These are phyloP conservation scores for Dothidotthia symphoricarpi DNA, from an alignment of 2,329 filamentous ascomycete species.

Conservation along the genomic window DNA sequence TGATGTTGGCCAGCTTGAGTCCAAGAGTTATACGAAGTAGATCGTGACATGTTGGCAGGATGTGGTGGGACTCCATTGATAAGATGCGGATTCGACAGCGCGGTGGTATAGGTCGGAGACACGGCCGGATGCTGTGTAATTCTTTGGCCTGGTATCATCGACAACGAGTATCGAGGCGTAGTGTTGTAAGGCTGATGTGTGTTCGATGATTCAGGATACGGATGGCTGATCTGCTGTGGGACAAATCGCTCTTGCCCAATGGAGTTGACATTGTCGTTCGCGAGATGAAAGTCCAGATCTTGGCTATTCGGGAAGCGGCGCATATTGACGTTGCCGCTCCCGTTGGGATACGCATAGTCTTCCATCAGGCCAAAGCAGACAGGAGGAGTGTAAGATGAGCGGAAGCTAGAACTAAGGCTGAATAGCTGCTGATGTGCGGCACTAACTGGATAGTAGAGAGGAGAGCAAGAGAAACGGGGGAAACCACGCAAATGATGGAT, in stretches of 20 bases:
- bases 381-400: background rate
- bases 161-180: too few relatives aligned
- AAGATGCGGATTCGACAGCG: too few relatives aligned
- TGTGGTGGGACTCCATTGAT: background rate
- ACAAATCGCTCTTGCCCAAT: too few relatives aligned
- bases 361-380: background rate
- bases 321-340: background rate
- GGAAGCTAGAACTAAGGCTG: background rate
- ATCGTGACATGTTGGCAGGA: background rate
- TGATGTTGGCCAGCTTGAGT: background rate
- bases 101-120: too few relatives aligned
- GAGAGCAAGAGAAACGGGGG: background rate
- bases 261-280: too few relatives aligned
- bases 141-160: too few relatives aligned
- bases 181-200: too few relatives aligned
- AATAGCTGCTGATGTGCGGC: background rate
- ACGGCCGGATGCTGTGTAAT: too few relatives aligned
- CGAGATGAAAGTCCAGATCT: too few relatives aligned
- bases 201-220: too few relatives aligned
- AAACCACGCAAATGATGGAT: background rate
- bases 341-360: background rate
- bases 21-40: background rate
- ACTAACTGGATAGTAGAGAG: background rate
- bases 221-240: too few relatives aligned
- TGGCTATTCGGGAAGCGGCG: background rate